Evolutionary conservation across 1,139 yeast species (phyloP), one percentile per base, ranked within the genome.

Genomic region (Petasospora fabianii): DNA sequence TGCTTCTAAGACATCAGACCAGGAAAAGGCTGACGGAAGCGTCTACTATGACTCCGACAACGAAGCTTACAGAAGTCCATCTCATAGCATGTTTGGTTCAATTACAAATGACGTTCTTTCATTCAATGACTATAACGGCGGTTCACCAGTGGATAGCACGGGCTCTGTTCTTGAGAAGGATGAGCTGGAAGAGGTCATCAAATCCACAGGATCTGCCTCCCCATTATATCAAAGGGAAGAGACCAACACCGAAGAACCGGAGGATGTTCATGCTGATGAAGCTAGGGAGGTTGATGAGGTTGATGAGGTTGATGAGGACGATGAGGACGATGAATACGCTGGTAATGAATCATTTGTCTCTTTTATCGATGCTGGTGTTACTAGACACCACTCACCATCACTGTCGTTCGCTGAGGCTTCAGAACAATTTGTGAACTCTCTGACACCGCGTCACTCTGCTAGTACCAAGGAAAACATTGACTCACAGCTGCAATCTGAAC

Each of bases 41-140:
- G 40, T 42, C 19, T 53, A 46, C 30, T 51, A 43, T 24, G 57
- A 53, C 32, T 53, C 57, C 2, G 53, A 51, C 14, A 37, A 51
- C 26, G 55, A 45, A 16, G 48, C 48, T 10, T 53, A 47, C 33
- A 40, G 43, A 37, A 51, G 49, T 33, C 57, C 57, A 15, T 35
- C 43, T 2, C 45, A 42, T 12, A 53, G 57, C 35, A 6, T 53
- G 31, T 53, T 53, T 33, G 57, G 57, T 8, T 33, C 34, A 5
- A 21, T 53, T 3, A 47, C 49, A 1, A 36, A 34, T 6, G 30
- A 37, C 5, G 44, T 42, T 11, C 30, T 43, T 21, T 42, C 30
- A 17, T 18, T 24, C 18, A 11, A n/a, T n/a, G n/a, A n/a, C n/a
- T n/a, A n/a, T n/a, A n/a, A n/a, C n/a, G n/a, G n/a, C n/a, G n/a